These are phyloP conservation scores for Monilinia fructigena DNA, from an alignment of 2,329 filamentous ascomycete species.

Conservation along the genomic window DNA sequence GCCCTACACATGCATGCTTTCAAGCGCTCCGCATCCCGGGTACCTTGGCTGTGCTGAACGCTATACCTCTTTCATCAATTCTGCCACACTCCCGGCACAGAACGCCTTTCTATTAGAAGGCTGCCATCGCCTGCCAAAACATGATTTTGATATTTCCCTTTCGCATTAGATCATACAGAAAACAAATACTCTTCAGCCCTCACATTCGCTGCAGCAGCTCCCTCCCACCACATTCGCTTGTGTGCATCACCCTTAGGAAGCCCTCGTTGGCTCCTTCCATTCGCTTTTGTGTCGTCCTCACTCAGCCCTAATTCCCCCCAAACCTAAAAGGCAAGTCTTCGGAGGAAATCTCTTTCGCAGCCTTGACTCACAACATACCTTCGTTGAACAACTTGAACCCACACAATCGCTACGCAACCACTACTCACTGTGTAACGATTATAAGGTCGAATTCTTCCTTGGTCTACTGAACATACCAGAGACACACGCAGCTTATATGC, in stretches of 20 bases:
- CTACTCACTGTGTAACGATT: slow-evolving; percentile 22
- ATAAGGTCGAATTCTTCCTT: slow-evolving; percentile 22
- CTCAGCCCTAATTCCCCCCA: slow-evolving; percentile 33
- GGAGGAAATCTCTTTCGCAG: slow-evolving; percentile 32
- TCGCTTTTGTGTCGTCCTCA: slow-evolving; percentile 53
- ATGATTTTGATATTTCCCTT: slow-evolving; percentile 23
- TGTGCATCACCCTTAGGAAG: slow-evolving; percentile 52
- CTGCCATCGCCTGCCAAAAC: slow-evolving; percentile 34
- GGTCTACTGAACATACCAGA: slow-evolving; percentile 9
- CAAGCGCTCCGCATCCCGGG: slow-evolving; percentile 25
- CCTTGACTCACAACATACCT: slow-evolving; percentile 27
- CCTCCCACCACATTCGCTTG: slow-evolving; percentile 38
- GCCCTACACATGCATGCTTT: slow-evolving; percentile 23
- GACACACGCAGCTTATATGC: slow-evolving; percentile 30
- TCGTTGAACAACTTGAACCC: slow-evolving; percentile 24
- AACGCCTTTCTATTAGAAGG: slow-evolving; percentile 36
- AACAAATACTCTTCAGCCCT: slow-evolving; percentile 19
- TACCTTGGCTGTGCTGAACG: slow-evolving; percentile 27
- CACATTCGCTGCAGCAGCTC: slow-evolving; percentile 26
- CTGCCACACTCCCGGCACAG: slow-evolving; percentile 22
- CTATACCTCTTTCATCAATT: slow-evolving; percentile 24
- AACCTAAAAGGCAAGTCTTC: slow-evolving; percentile 35
- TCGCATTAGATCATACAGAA: slow-evolving; percentile 20
- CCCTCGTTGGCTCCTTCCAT: slow-evolving; percentile 74
- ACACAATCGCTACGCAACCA: slow-evolving; percentile 20